These are phyloP conservation scores for Aspergillus mulundensis DNA, from an alignment of 495 filamentous ascomycete species.

Conservation along the genomic window DNA sequence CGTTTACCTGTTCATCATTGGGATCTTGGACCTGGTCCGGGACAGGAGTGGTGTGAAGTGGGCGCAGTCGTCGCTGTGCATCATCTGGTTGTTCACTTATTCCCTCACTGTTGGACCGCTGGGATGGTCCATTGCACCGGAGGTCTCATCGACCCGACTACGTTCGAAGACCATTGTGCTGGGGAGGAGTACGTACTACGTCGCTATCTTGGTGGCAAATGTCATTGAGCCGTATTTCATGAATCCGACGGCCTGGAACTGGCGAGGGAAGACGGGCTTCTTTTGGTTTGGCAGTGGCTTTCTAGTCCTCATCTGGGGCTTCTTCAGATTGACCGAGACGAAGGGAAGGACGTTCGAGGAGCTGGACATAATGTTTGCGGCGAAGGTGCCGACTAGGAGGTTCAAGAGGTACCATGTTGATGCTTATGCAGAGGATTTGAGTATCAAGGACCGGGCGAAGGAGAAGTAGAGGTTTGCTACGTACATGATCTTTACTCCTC, in stretches of 20 bases:
- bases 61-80: constrained; percentile 50
- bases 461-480: background rate
- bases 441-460: background rate
- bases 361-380: constrained; percentile 47
- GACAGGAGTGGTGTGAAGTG: constrained; percentile 32
- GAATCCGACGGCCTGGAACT: constrained; percentile 56
- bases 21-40: constrained; percentile 52
- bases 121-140: constrained; percentile 58
- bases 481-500: too few species aligned
- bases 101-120: constrained; percentile 58
- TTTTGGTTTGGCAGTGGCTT: constrained; percentile 55
- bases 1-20: constrained; percentile 57
- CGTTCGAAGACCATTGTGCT: constrained; percentile 60
- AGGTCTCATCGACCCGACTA: constrained; percentile 56
- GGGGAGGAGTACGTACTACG: constrained; percentile 52
- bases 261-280: constrained; percentile 63
- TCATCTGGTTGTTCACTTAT: constrained; percentile 65
- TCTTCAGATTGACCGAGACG: constrained; percentile 58
- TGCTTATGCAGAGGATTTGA: background rate
- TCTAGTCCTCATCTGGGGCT: constrained; percentile 40
- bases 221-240: constrained; percentile 65
- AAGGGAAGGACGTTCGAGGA: constrained; percentile 59
- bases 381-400: constrained; percentile 38
- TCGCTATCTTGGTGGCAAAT: constrained; percentile 56
- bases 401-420: constrained; percentile 4